Percentiles rank a stretch among this genome's conserved stretches.
These are phyloP conservation scores for Nepenthes alata DNA, from an alignment of 179 eudicot genomes.

Conservation along the genomic window DNA sequence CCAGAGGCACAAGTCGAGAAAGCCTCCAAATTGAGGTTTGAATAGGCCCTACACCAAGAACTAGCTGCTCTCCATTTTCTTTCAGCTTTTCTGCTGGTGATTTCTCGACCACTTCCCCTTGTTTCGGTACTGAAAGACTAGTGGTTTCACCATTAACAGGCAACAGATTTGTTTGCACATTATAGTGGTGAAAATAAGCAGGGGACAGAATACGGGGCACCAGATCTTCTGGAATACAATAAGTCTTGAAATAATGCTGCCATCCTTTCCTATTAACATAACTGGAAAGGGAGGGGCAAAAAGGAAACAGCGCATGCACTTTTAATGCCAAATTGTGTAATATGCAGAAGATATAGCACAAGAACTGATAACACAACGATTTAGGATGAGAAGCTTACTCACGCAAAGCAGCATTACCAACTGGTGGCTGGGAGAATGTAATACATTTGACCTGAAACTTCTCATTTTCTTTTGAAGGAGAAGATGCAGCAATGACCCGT, in stretches of 20 bases:
- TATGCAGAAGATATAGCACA: not conserved
- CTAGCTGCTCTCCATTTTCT: conserved; percentile 67
- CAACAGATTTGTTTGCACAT: conserved; percentile 27
- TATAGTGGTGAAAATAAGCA: conserved; percentile 96
- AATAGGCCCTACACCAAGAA: conserved; percentile 90
- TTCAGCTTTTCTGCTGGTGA: conserved; percentile 33
- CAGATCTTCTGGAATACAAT: conserved; percentile 95
- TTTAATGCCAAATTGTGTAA: not conserved
- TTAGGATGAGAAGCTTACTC: conserved; percentile 40
- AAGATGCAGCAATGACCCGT: conserved; percentile 67
- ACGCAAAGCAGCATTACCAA: conserved; percentile 94
- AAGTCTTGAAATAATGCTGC: conserved; percentile 86
- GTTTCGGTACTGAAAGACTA: conserved; percentile 18
- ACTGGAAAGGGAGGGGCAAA: conserved; percentile 26
- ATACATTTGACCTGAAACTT: conserved; percentile 88
- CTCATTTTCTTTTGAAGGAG: conserved; percentile 52
- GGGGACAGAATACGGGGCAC: conserved; percentile 93
- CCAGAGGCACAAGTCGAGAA: conserved; percentile 80
- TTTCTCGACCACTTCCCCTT: conserved; percentile 27
- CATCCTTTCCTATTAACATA: conserved; percentile 87
- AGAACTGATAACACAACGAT: not conserved
- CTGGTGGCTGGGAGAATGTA: conserved; percentile 99
- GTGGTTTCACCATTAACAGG: conserved; percentile 25
- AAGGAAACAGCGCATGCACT: not conserved
- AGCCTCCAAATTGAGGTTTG: conserved; percentile 94